Evolutionary conservation across 1,139 yeast species (phyloP).

Genomic region (Debaryomyces sp.): DNA sequence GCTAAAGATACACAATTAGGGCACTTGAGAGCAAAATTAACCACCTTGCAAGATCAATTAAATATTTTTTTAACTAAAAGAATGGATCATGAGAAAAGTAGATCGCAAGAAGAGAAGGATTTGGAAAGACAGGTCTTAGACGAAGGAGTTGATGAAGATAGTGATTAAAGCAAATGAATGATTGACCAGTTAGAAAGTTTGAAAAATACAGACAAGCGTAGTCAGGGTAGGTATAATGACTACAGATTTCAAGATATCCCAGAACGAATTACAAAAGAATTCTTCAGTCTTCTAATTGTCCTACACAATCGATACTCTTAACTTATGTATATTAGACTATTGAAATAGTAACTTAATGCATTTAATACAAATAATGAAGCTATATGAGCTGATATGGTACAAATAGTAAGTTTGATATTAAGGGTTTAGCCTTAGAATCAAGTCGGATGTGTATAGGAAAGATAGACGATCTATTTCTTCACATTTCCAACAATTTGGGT

Average conservation of each 20-base stretch:
- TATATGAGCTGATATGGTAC: conserved; percentile 5
- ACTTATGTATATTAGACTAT: conserved; percentile 6
- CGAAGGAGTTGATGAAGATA: conserved; percentile 62
- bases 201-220: neutral
- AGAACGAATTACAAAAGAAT: neutral
- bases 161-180: conserved; percentile 5
- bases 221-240: neutral
- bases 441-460: neutral
- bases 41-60: conserved; percentile 72
- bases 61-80: conserved; percentile 67
- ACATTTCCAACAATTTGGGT: conserved; percentile 45
- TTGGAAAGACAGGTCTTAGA: conserved; percentile 53
- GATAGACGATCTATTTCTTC: conserved; percentile 1
- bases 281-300: neutral
- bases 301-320: neutral
- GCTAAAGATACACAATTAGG: conserved; percentile 59
- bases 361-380: neutral
- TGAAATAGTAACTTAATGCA: neutral
- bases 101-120: conserved; percentile 28
- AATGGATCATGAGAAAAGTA: conserved; percentile 47
- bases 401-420: neutral
- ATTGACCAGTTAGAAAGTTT: neutral
- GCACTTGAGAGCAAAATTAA: conserved; percentile 59
- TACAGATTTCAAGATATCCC: neutral
- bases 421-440: neutral